Evolutionary conservation across 2,329 filamentous ascomycete species (phyloP), one percentile per base, ranked within the genome.

Genomic region (Fusarium sp.): DNA sequence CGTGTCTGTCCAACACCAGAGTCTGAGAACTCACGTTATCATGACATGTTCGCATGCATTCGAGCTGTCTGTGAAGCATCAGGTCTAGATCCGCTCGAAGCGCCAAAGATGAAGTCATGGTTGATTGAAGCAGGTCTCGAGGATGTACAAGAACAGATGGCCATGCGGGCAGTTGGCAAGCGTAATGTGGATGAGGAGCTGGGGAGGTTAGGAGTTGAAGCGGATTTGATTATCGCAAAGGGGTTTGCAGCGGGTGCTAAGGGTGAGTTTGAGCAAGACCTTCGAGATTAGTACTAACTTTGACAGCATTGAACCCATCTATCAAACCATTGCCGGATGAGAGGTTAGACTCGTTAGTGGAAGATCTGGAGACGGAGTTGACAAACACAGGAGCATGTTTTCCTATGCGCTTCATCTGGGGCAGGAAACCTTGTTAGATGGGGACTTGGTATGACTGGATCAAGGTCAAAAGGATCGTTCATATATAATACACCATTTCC

Each of bases 91-190:
- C 58, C 58, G 2, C 41, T 39, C 0, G 57, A 62, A 13, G 41
- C 57, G 1, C 31, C 57, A 1, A 62, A 62, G 4, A 62, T 62
- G 36, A 62, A 56, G 14, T 42, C 48, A 4, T 62, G 58, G 58
- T 5, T 62, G 3, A 8, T 17, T 0, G 58, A 62, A 9, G 41
- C 58, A 0, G 57, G 58, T 0, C n/a, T 62, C 3, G 36, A 62
- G 1, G 58, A 43, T 0, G 41, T 62, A 2, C 23, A 42, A 0
- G 58, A 62, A 8, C 35, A n/a, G 3, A 48, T 20, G 5, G 58
- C 58, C 2, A 42, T 56, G 48, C 37, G 57, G 5, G 41, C 36
- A 4, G 58, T 62, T 23, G 57, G 58, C 0, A 43, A 39, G 36
- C 21, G 11, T 0, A 62, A 56, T 10, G 0, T 0, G 2, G 31